Percentiles rank a stretch among this genome's conserved stretches.
These are phyloP conservation scores for Arachis stenosperma DNA, from an alignment of 306 rosid species.

Conservation along the genomic window DNA sequence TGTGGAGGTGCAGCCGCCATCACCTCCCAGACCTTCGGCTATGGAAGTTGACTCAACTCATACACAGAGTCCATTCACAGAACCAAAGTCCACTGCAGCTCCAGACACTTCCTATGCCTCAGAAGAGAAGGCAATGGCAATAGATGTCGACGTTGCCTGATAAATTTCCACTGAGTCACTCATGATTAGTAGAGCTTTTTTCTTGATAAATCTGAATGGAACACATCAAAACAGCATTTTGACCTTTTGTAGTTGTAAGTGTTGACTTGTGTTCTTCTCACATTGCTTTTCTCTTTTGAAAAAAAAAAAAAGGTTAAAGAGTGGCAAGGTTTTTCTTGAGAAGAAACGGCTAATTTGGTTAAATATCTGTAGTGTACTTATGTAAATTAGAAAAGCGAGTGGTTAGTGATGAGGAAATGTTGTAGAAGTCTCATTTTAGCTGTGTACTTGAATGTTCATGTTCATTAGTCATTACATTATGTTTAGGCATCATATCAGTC, in stretches of 20 bases:
- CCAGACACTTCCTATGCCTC: constrained; percentile 54
- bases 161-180: constrained; percentile 37
- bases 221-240: constrained; percentile 28
- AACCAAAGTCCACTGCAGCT: constrained; percentile 56
- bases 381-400: constrained; percentile 30
- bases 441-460: not conserved
- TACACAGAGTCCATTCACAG: constrained; percentile 65
- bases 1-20: constrained; percentile 89
- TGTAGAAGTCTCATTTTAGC: constrained; percentile 7
- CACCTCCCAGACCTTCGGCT: constrained; percentile 85
- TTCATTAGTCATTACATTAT: not conserved
- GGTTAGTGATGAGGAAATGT: constrained; percentile 12
- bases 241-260: constrained; percentile 4
- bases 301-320: not conserved
- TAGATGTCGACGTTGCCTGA: constrained; percentile 57
- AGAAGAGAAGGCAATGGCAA: constrained; percentile 58
- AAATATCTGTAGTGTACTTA: constrained; percentile 1
- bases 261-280: constrained; percentile 3
- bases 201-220: constrained; percentile 32
- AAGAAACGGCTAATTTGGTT: constrained; percentile 25
- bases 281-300: not conserved
- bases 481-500: constrained; percentile 4
- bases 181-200: constrained; percentile 10
- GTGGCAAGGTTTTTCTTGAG: constrained; percentile 23
- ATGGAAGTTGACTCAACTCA: constrained; percentile 80